Evolutionary conservation across 345 rosid genomes (phyloP), one percentile per base, ranked within the genome.

Genomic region (Populus nigra): DNA sequence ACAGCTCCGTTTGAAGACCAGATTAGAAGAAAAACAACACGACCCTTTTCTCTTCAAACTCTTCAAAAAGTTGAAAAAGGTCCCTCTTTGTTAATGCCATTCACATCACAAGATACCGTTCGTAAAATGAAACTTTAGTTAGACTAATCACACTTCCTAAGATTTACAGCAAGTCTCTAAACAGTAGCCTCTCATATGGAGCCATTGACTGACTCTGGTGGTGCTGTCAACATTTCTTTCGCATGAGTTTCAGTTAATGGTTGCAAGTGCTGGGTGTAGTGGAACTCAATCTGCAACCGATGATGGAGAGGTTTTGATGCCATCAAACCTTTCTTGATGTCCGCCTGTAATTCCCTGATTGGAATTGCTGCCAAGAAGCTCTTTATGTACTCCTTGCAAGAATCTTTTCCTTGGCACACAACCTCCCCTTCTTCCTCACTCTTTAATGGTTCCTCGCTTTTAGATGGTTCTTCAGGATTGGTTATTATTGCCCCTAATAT

Each of bases 331-430:
- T 88, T 96, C 90, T 89, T 93, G 81, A 91, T 86, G 84, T 96
- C 99, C 1, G 86, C 93, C 87, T 91, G 91, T 66, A 91, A 75
- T 84, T 96, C 96, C 75, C 97, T 87, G 62, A 96, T 89, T 1
- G 99, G 98, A 59, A 96, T 93, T 33, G 99, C 96, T 20, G 99
- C 99, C 68, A 96, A 89, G 83, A 96, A 96, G 84, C 90, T 93
- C 93, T 92, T 96, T 80, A 96, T 88, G 69, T 93, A 96, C 87
- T 93, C 98, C 86, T 91, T 93, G 89, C 99, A 96, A 9, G 96
- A 84, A 62, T 93, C 94, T 83, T 92, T 96, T 49, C 99, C 99
- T 62, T 74, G 88, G 89, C 93, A 89, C 73, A 87, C 86, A 43
- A 72, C 88, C 83, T 84, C 86, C 74, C 82, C 89, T 62, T 81